Evolutionary conservation across 768 basidiomycete genomes (phyloP).

Genomic region (Sistotremastrum niveocremeum): DNA sequence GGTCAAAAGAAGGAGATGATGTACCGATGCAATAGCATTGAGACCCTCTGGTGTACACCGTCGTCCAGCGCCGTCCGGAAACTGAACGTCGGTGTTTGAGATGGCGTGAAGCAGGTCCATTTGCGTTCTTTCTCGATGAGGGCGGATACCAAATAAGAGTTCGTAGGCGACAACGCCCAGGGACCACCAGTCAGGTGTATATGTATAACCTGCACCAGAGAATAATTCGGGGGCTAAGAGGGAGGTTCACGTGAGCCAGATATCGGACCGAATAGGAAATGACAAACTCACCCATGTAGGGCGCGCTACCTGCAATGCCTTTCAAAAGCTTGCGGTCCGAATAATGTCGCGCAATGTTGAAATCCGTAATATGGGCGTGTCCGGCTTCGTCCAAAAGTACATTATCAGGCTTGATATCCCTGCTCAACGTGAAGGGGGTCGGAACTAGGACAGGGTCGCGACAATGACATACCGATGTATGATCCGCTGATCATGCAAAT

Average conservation of each 20-base stretch:
- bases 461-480: conserved; percentile 71
- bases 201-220: conserved; percentile 86
- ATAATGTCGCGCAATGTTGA: conserved; percentile 98
- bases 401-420: conserved; percentile 96
- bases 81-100: conserved; percentile 70
- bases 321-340: conserved; percentile 72
- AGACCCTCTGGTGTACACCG: conserved; percentile 68
- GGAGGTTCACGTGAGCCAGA: background rate
- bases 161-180: conserved; percentile 90
- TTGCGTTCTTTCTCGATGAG: conserved; percentile 90
- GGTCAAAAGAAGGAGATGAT: conserved; percentile 16
- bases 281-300: conserved; percentile 74
- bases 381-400: conserved; percentile 92
- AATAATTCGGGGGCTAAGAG: conserved; percentile 52
- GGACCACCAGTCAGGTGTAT: conserved; percentile 95
- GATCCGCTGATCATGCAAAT: conserved; percentile 84
- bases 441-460: background rate
- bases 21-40: conserved; percentile 66
- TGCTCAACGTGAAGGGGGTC: conserved; percentile 26
- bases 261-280: background rate
- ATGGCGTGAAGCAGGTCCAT: conserved; percentile 88
- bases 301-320: conserved; percentile 96
- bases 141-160: conserved; percentile 80
- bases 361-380: conserved; percentile 93
- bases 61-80: conserved; percentile 80